Evolutionary conservation across 139 green algal species (phyloP).

Genomic region (Microglena sp.): DNA sequence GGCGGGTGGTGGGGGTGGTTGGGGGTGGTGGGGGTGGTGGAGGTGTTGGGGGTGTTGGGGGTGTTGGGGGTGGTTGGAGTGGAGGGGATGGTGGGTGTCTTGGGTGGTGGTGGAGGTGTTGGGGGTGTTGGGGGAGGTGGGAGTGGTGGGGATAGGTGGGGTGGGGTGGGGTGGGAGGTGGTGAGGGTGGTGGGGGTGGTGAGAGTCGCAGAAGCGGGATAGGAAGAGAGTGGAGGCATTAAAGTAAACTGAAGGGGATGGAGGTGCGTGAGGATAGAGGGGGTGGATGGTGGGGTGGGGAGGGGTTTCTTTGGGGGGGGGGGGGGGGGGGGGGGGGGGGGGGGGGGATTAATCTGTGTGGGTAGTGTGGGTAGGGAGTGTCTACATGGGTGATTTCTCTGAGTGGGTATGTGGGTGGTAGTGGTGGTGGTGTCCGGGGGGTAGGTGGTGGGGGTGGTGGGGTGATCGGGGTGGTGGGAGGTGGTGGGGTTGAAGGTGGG

Average conservation of each 20-base stretch:
- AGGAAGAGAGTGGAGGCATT: neutral
- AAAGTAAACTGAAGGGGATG: neutral
- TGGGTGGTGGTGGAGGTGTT: neutral
- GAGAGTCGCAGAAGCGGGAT: neutral
- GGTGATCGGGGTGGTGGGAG: neutral
- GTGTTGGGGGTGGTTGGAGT: conserved; percentile 1
- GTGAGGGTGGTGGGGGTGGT: neutral
- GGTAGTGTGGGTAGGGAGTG: no score
- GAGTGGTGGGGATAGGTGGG: neutral
- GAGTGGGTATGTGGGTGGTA: no score
- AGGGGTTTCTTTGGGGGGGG: no score
- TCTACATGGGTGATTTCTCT: no score
- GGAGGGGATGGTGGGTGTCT: neutral
- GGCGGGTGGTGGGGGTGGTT: no score
- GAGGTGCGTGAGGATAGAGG: neutral
- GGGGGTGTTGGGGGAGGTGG: neutral
- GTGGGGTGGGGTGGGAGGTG: neutral
- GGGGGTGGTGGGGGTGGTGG: neutral
- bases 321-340: no score
- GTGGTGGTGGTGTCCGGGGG: neutral
- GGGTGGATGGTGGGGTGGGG: no score
- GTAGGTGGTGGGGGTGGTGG: neutral
- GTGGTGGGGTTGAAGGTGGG: neutral
- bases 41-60: neutral
- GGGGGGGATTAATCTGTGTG: neutral